Evolutionary conservation across 2,329 filamentous ascomycete genomes (phyloP), one percentile per base, ranked within the genome.

Genomic region (Chaetomiaceae sp.): DNA sequence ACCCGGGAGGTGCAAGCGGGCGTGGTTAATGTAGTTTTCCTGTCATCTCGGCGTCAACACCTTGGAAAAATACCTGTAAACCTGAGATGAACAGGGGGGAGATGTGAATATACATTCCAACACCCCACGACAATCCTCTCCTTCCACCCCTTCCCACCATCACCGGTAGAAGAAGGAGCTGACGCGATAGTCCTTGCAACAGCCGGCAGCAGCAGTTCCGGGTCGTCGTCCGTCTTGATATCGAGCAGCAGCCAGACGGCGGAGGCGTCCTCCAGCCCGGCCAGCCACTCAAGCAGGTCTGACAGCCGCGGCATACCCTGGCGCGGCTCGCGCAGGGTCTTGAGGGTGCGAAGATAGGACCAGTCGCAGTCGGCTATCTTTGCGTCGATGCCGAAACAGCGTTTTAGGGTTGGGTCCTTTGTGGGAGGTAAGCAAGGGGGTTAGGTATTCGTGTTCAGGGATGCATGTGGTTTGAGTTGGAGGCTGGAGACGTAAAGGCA

Each of bases 221-320:
- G 73, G 58, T 88, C 75, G 65, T 91, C 87, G 63, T 90, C 83
- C 23, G 83, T 77, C 76, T 96, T 97, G 68, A 97, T 89, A 68
- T 97, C 92, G 3, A 97, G 74, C 56, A 96, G 70, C 6, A 94
- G 63, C 91, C 91, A 96, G 9, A 91, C 75, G 27, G 27, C 4
- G 27, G 27, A 7, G 27, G 3, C 39, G 85, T 69, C 63, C 1
- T 77, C 85, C 0, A 84, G 84, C 59, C 80, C 73, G 0, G 80
- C 75, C 48, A 97, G 69, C 65, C 86, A 92, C 54, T 81, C 76
- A 8, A 96, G 74, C 49, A 96, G 72, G 64, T 96, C 91, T 20
- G 70, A 63, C 12, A 97, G 74, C 27, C 87, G 77, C 4, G 91
- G 84, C 83, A 97, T 85, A 1, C 77, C 75, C 66, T 88, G 79